Evolutionary conservation across 1,284 basidiomycete genomes (phyloP).

Genomic region (Ceratobasidium sp.): DNA sequence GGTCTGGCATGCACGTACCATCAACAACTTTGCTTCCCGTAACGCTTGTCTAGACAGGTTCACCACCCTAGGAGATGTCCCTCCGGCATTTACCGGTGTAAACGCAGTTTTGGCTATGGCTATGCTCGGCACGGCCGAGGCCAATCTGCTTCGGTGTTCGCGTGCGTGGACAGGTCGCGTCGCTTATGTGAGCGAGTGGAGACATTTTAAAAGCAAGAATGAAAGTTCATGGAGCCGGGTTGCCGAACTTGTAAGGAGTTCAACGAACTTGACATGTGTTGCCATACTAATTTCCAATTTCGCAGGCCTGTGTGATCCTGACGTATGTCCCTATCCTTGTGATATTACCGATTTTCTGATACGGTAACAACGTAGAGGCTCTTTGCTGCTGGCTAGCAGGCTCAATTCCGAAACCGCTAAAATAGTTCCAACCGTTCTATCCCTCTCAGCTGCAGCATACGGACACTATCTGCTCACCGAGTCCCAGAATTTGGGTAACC

Average conservation of each 20-base stretch:
- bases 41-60: slow-evolving; percentile 22
- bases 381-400: neutral
- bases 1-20: slow-evolving; percentile 16
- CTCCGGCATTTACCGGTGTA: neutral
- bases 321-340: neutral
- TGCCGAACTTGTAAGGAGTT: slow-evolving; percentile 1
- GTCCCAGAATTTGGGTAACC: slow-evolving; percentile 1
- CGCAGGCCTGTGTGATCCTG: slow-evolving; percentile 16
- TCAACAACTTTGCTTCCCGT: neutral
- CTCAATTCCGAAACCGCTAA: neutral
- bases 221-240: slow-evolving; percentile 10
- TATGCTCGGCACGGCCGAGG: neutral
- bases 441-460: neutral
- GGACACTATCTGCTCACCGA: slow-evolving; percentile 4
- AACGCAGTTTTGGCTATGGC: neutral
- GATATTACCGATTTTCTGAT: too few relatives aligned
- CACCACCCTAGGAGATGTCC: neutral
- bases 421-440: neutral
- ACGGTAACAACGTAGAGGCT: neutral
- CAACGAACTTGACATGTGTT: too few relatives aligned
- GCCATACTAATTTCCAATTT: too few relatives aligned
- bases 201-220: slow-evolving; percentile 1
- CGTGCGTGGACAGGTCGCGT: slow-evolving; percentile 6
- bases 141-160: neutral
- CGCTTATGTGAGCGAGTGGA: slow-evolving; percentile 11